Percentiles rank a stretch among this genome's conserved stretches.
These are phyloP conservation scores for Suhomyces bokatorum DNA, from an alignment of 1,139 yeast genomes.

Conservation along the genomic window DNA sequence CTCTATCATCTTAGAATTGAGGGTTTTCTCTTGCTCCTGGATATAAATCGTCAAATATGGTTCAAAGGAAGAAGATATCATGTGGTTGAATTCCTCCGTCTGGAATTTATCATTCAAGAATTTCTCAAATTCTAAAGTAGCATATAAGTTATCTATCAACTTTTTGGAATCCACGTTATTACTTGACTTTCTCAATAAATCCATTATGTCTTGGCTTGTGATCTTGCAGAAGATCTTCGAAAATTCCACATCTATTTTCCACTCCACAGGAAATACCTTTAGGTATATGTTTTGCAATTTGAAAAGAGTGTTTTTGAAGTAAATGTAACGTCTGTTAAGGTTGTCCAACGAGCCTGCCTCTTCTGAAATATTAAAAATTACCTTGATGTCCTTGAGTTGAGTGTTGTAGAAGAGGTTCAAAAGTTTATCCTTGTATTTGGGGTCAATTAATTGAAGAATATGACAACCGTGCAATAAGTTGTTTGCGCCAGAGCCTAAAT, in stretches of 20 bases:
- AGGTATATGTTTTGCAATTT: slow-evolving; percentile 56
- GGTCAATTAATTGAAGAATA: slow-evolving; percentile 68
- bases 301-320: slow-evolving; percentile 69
- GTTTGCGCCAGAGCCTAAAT: neutral
- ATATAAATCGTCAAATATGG: slow-evolving; percentile 87
- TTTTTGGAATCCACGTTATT: slow-evolving; percentile 12
- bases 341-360: slow-evolving; percentile 96
- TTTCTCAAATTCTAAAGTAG: slow-evolving; percentile 69
- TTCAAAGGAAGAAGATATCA: slow-evolving; percentile 75
- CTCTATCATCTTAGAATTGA: slow-evolving; percentile 62
- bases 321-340: slow-evolving; percentile 74
- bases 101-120: slow-evolving; percentile 61
- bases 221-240: slow-evolving; percentile 64
- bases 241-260: slow-evolving; percentile 70
- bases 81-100: slow-evolving; percentile 43
- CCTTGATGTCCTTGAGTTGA: slow-evolving; percentile 70
- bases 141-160: slow-evolving; percentile 28
- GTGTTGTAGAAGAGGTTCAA: slow-evolving; percentile 73
- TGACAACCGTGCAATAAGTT: slow-evolving; percentile 61
- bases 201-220: slow-evolving; percentile 64
- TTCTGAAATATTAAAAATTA: slow-evolving; percentile 73
- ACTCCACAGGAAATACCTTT: slow-evolving; percentile 61
- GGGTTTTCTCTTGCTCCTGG: slow-evolving; percentile 71
- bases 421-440: slow-evolving; percentile 59
- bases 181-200: slow-evolving; percentile 15